Conservation (phyloP, 148 eudicot species). For the Heliamphora exappendiculata region DNA sequence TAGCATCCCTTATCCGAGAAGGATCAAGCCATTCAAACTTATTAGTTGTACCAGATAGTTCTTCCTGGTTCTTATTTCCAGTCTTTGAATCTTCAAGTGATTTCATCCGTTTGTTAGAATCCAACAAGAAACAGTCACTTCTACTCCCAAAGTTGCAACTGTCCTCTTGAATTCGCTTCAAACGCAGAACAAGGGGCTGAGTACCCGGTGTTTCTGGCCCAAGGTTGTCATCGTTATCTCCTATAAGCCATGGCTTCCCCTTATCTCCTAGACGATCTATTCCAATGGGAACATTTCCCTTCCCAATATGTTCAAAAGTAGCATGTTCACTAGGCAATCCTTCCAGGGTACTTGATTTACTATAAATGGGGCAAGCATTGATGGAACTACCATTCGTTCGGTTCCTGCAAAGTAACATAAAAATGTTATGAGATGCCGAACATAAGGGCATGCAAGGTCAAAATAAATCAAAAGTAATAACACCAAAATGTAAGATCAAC, state of each 20-base stretch:
- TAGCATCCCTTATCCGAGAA: constrained; percentile 78
- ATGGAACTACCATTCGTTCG: constrained; percentile 21
- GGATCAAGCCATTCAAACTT: constrained; percentile 94
- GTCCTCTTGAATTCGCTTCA: constrained; percentile 77
- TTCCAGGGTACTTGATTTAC: constrained; percentile 32
- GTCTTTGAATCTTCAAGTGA: constrained; percentile 28
- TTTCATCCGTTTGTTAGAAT: constrained; percentile 57
- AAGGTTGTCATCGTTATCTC: constrained; percentile 28
- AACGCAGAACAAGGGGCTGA: constrained; percentile 66
- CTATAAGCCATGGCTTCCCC: constrained; percentile 18
- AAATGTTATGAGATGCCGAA: neutral
- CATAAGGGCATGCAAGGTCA: neutral
- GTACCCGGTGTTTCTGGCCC: constrained; percentile 70
- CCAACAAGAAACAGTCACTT: constrained; percentile 22
- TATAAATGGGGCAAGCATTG: constrained; percentile 22
- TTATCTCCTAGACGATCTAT: constrained; percentile 18
- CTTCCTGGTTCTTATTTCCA: constrained; percentile 22
- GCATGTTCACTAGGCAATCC: constrained; percentile 19
- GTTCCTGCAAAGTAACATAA: constrained; percentile 37
- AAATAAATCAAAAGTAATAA: neutral
- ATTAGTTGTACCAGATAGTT: constrained; percentile 39
- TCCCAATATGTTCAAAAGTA: constrained; percentile 16
- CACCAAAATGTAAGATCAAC: neutral
- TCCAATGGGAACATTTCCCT: constrained; percentile 15
- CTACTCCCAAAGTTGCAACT: constrained; percentile 26